Evolutionary conservation across 2,329 filamentous ascomycete species (phyloP).

Genomic region (Colletotrichum graminicola): DNA sequence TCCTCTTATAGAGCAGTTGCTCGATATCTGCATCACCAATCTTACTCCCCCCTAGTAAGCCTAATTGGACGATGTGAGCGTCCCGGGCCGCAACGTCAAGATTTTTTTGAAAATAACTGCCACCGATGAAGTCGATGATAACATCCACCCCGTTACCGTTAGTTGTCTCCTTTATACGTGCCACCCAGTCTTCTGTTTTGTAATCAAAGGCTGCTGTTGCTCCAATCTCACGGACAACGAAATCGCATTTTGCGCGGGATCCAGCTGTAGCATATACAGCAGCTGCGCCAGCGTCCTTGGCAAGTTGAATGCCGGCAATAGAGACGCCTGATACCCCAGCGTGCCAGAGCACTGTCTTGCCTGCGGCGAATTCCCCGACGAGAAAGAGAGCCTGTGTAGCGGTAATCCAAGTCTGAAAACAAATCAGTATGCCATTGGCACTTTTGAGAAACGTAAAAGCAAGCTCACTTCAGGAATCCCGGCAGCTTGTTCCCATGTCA

Average conservation of each 20-base stretch:
- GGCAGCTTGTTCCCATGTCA: constrained; percentile 81
- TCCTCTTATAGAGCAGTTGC: constrained; percentile 79
- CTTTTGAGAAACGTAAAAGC: background rate
- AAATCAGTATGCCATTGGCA: background rate
- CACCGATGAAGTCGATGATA: constrained; percentile 88
- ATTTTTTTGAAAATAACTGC: constrained; percentile 83
- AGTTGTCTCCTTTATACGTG: constrained; percentile 78
- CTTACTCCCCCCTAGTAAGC: constrained; percentile 76
- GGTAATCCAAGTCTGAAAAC: constrained; percentile 89
- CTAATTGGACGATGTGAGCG: constrained; percentile 81
- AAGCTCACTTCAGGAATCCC: constrained; percentile 78
- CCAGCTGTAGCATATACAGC: constrained; percentile 86
- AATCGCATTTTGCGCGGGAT: constrained; percentile 82
- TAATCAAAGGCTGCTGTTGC: constrained; percentile 88
- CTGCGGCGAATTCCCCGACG: constrained; percentile 78
- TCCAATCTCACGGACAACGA: constrained; percentile 79
- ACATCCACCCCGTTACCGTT: constrained; percentile 84
- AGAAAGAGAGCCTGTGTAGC: constrained; percentile 90
- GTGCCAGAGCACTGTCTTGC: constrained; percentile 88
- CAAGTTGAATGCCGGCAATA: constrained; percentile 89
- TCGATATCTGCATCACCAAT: constrained; percentile 79
- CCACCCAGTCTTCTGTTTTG: constrained; percentile 79
- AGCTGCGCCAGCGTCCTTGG: constrained; percentile 73
- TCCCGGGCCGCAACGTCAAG: constrained; percentile 81
- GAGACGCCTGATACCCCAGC: constrained; percentile 89